Evolutionary conservation across 805 yeast genomes (phyloP), one percentile per base, ranked within the genome.

Genomic region (Saturnispora kantuleensis): DNA sequence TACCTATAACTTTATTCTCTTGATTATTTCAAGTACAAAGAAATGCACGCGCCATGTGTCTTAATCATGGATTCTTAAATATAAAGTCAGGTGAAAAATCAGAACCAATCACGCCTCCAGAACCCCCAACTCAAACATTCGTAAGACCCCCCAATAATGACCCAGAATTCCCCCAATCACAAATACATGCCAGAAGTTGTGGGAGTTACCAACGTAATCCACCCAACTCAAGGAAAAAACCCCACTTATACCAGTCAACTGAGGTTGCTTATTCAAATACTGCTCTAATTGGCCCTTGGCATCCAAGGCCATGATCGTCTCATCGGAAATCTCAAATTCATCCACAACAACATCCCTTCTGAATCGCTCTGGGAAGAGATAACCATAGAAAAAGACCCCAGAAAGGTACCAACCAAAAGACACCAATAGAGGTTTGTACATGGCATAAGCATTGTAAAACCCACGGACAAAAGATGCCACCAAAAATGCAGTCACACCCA

Each of bases 111-210:
- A 21, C 26, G 26, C 26, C 26, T 37, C 30, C 5, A 26, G 10
- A n/a, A 38, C 31, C 5, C 45, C 54, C 31, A 49, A 50, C 26
- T 68, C 69, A 51, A 80, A 80, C 84, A 89, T 81, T 46, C 76
- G 79, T 49, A 86, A 66, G 33, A 87, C 68, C 11, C 94, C 90
- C 45, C 70, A 69, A 63, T 89, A 93, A 62, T 90, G 97, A 30
- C 94, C 95, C 35, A 84, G 62, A n/a, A 87, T 79, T 2, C 98
- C 98, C 21, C 84, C 70, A 13, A 93, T 74, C 29, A 93, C 98
- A 58, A 84, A 86, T 10, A 87, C 60, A 64, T 90, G 98, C 98
- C 98, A 90, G 29, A 90, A 68, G 56, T 88, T 89, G 62, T 90
- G 98, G 32, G 96, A 85, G 35, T 78, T 73, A 44, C 80, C 69